These are phyloP conservation scores for Aspergillus cavernicola DNA, from an alignment of 495 filamentous ascomycete species.

Conservation along the genomic window DNA sequence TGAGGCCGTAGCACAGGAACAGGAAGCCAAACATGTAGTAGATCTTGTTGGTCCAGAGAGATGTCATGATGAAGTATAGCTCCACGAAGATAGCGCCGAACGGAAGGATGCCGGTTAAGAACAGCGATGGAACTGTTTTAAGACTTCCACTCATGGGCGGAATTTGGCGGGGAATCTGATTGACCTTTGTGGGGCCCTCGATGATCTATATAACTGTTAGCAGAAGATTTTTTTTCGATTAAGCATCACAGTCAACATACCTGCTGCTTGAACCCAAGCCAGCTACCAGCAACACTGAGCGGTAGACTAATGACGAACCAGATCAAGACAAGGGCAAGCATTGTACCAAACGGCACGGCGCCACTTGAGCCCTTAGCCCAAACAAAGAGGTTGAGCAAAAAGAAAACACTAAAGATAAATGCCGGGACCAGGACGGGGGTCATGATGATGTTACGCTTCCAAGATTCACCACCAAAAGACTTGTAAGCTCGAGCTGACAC, in stretches of 20 bases:
- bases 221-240: background rate
- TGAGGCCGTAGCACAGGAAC: slow-evolving; percentile 94
- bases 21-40: slow-evolving; percentile 99
- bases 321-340: slow-evolving; percentile 87
- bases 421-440: slow-evolving; percentile 84
- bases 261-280: slow-evolving; percentile 77
- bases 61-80: slow-evolving; percentile 97
- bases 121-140: slow-evolving; percentile 77
- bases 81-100: slow-evolving; percentile 97
- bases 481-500: slow-evolving; percentile 88
- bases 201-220: slow-evolving; percentile 42
- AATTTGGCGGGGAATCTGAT: slow-evolving; percentile 97
- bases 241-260: slow-evolving; percentile 25
- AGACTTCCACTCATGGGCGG: slow-evolving; percentile 78
- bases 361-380: slow-evolving; percentile 88
- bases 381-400: slow-evolving; percentile 92
- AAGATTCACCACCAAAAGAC: slow-evolving; percentile 81
- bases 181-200: slow-evolving; percentile 82
- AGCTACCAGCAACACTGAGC: slow-evolving; percentile 83
- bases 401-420: slow-evolving; percentile 84
- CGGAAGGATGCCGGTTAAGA: slow-evolving; percentile 85
- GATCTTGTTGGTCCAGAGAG: slow-evolving; percentile 94
- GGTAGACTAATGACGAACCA: slow-evolving; percentile 97
- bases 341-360: slow-evolving; percentile 93
- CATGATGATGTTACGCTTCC: slow-evolving; percentile 88